Base-by-base conservation (phyloP, 768 basidiomycete genomes). In the Panellus pusillus region DNA sequence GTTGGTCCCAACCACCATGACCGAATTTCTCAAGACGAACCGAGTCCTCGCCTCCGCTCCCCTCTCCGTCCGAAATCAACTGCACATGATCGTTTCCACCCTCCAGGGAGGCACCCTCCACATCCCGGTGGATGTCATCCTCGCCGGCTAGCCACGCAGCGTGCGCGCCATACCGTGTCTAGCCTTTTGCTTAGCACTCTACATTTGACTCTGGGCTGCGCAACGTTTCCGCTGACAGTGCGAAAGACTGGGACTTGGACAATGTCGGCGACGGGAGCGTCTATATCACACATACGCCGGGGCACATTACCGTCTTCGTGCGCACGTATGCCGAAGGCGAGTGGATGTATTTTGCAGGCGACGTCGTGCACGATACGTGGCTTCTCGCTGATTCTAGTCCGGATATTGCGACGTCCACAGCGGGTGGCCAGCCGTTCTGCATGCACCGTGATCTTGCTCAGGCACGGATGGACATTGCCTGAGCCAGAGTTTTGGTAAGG, bases 231-330 rank as follows among this genome's bases (percentile, higher is more conserved):
- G 13, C 31, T 6, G 31, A 32, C 31, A 13, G 31, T 32, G 6
- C 7, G 31, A 13, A 6, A 32, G 13, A 13, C 31, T 13, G 7
- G 31, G 76, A 78, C 9, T 61, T 77, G 19, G 80, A 84, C 65
- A 77, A 74, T 60, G 81, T 76, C 55, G 73, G 73, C 14, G 82
- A 86, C 55, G 82, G 82, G 12, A 79, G 78, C 58, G 59, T 82
- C 40, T 83, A 80, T 57, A 70, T 84, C 57, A 60, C 83, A 50
- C 80, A 84, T 55, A 73, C 81, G 2, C 73, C 31, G 13, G 31
- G 31, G 80, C 82, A 84, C 61, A 57, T 80, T 28, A 81, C 79
- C 60, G 56, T 78, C 38, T 72, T 82, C 11, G 79, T 71, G 6
- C 79, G 83, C 43, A 82, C 79, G 6, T 80, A 77, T 15, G 51